Evolutionary conservation across 2,329 filamentous ascomycete species (phyloP).

Genomic region (Colletotrichum lentis): DNA sequence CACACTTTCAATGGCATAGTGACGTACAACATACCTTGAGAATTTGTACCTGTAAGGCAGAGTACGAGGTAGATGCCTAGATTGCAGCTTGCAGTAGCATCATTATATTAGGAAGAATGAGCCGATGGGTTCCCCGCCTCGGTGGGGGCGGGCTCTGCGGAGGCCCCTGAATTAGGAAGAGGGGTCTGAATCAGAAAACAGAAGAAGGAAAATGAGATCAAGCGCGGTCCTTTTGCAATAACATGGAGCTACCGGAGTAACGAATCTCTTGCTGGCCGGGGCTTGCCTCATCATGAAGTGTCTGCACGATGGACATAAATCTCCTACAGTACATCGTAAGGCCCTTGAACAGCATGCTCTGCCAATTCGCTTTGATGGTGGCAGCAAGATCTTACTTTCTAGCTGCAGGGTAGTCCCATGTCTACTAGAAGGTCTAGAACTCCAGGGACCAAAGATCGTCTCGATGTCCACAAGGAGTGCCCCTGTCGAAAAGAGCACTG

Average conservation of each 20-base stretch:
- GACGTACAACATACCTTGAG: constrained; percentile 16
- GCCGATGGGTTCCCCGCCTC: background rate
- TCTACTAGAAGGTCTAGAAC: constrained; percentile 29
- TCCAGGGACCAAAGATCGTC: constrained; percentile 35
- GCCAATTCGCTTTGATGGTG: constrained; percentile 15
- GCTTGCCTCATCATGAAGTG: constrained; percentile 5
- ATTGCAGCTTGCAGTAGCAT: background rate
- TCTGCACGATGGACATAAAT: constrained; percentile 4
- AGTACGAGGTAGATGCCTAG: background rate
- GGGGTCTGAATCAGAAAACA: background rate
- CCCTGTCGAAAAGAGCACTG: constrained; percentile 3
- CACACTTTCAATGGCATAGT: constrained; percentile 6
- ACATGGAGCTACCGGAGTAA: background rate
- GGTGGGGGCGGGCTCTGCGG: constrained; percentile 2
- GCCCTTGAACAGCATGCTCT: constrained; percentile 15
- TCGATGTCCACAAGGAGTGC: constrained; percentile 10
- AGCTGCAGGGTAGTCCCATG: constrained; percentile 31
- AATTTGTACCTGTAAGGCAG: background rate
- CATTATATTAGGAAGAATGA: background rate
- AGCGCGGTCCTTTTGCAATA: background rate
- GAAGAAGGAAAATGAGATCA: background rate
- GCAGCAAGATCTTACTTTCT: constrained; percentile 21
- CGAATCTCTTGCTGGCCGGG: background rate
- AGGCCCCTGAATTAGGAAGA: background rate
- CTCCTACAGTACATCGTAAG: constrained; percentile 20